Percentiles rank a stretch among this genome's conserved stretches.
Conservation (phyloP, 441 rosid species). For the Lepidium campestre region DNA sequence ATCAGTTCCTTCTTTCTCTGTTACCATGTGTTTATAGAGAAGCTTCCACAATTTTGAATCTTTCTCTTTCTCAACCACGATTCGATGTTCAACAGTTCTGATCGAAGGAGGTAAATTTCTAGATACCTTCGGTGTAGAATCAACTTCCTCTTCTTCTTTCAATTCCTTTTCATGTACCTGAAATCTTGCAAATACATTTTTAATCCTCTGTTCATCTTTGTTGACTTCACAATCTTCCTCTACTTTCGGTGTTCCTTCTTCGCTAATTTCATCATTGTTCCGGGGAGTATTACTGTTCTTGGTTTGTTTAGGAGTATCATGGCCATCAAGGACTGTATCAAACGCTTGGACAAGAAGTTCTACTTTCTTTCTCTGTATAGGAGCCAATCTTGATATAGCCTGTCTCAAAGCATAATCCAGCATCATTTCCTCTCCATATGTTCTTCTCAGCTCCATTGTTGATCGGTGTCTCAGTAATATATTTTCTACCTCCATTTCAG, state of each 20-base stretch:
- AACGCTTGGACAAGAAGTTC: slow-evolving; percentile 82
- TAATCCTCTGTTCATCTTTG: slow-evolving; percentile 11
- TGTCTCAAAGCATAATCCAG: slow-evolving; percentile 77
- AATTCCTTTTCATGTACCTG: slow-evolving; percentile 17
- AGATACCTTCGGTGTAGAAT: slow-evolving; percentile 9
- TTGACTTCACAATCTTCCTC: slow-evolving; percentile 5
- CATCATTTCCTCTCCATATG: slow-evolving; percentile 74
- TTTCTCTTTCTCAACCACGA: slow-evolving; percentile 43
- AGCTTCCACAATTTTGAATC: slow-evolving; percentile 65
- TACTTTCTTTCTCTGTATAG: slow-evolving; percentile 72
- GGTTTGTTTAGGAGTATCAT: slow-evolving; percentile 10
- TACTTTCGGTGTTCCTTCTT: slow-evolving; percentile 3
- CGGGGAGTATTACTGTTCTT: neutral
- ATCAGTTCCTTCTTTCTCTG: slow-evolving; percentile 33
- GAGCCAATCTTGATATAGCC: slow-evolving; percentile 73
- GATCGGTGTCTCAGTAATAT: slow-evolving; percentile 56
- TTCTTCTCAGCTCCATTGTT: slow-evolving; percentile 39
- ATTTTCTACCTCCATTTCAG: slow-evolving; percentile 46
- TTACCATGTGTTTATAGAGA: slow-evolving; percentile 76
- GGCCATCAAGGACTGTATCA: slow-evolving; percentile 56
- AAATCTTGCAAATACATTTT: slow-evolving; percentile 18
- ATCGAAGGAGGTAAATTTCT: neutral
- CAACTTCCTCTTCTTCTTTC: slow-evolving; percentile 26
- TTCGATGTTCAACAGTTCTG: slow-evolving; percentile 11
- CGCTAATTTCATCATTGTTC: neutral